phyloP scores from a whole-genome alignment of 2,329 filamentous ascomycete genomes.

The Calonectria leucothoes region DNA sequence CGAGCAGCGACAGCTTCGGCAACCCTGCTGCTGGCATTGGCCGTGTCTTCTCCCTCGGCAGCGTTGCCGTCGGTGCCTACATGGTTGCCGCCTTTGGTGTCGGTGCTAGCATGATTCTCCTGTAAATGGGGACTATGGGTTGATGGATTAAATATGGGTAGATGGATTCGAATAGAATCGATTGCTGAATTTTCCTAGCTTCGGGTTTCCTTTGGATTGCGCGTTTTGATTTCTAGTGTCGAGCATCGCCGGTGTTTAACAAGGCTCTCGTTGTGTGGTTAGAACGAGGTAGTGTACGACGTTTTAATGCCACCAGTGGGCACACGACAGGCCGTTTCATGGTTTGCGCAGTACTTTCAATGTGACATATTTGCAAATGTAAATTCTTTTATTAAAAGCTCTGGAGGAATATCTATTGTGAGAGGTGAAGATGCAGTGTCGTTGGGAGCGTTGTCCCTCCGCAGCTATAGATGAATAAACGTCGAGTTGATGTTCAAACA shows the following conservation, averaged over 20 bases:
- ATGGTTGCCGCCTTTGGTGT: slow-evolving; percentile 62
- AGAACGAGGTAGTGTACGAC: slow-evolving; percentile 40
- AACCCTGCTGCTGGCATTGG: slow-evolving; percentile 50
- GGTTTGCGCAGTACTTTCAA: neutral
- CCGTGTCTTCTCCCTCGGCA: slow-evolving; percentile 58
- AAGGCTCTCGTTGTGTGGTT: slow-evolving; percentile 40
- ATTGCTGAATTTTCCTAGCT: slow-evolving; percentile 34
- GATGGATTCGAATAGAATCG: slow-evolving; percentile 24
- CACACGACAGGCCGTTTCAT: slow-evolving; percentile 29
- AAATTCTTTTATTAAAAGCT: neutral
- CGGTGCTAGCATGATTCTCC: slow-evolving; percentile 64
- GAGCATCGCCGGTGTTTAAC: slow-evolving; percentile 44
- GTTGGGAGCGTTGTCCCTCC: neutral
- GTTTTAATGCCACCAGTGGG: slow-evolving; percentile 39
- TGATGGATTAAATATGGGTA: slow-evolving; percentile 9
- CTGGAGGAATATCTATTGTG: neutral
- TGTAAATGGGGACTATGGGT: slow-evolving; percentile 54
- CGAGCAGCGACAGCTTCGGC: slow-evolving; percentile 49
- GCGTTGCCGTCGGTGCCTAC: slow-evolving; percentile 62
- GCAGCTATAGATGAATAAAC: neutral
- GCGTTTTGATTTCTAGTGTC: slow-evolving; percentile 38
- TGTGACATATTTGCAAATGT: slow-evolving; percentile 5
- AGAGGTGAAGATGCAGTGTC: neutral
- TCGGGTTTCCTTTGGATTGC: slow-evolving; percentile 30
- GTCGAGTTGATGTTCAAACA: neutral